Conservation (phyloP, 441 rosid species). For the Croton laevigatus region DNA sequence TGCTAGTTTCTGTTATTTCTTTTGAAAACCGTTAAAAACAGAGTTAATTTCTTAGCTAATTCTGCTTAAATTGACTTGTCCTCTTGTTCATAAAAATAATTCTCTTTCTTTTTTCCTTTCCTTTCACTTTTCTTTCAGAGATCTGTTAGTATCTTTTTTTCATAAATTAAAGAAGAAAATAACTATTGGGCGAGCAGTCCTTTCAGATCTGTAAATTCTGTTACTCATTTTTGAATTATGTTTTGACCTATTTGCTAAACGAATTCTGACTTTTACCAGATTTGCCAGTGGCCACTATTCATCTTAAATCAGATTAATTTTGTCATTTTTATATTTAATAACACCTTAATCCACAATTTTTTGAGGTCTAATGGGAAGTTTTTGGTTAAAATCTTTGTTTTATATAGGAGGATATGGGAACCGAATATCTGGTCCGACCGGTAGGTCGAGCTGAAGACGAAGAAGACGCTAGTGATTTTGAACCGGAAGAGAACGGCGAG, state of each 20-base stretch:
- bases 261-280: no score
- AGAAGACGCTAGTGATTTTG: constrained; percentile 86
- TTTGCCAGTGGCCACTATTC: neutral
- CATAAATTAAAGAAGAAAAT: neutral
- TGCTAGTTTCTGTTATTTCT: no score
- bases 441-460: constrained; percentile 71
- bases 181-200: neutral
- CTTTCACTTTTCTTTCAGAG: neutral
- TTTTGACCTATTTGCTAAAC: neutral
- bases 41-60: neutral
- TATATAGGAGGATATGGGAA: constrained; percentile 72
- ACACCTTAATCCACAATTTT: no score
- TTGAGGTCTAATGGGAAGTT: no score
- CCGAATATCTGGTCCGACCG: constrained; percentile 74
- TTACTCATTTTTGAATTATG: neutral
- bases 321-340: no score
- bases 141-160: constrained; percentile 9
- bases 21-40: no score
- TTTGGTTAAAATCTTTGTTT: no score
- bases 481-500: constrained; percentile 62
- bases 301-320: neutral
- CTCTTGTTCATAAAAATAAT: neutral
- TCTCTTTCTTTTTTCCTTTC: neutral
- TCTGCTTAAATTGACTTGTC: neutral
- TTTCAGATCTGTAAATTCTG: neutral